Percentiles rank a stretch among this genome's conserved stretches.
Evolutionary conservation across 441 rosid species (phyloP).

Genomic region (Arabidopsis hybrid): DNA sequence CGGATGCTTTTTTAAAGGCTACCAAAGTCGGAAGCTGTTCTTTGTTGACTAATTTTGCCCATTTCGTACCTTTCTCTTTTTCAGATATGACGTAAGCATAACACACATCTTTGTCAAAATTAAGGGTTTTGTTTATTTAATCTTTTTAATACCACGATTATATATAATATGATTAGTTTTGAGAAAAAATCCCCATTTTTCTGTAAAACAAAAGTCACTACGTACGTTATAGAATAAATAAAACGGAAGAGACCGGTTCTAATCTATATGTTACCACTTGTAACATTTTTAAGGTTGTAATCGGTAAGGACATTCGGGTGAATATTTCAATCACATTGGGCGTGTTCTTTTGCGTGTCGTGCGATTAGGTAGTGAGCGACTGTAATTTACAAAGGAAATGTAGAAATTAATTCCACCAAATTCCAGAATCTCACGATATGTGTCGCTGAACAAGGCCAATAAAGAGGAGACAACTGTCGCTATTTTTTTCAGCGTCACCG

Average conservation of each 20-base stretch:
- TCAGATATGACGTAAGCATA: constrained; percentile 25
- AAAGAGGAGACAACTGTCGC: no score
- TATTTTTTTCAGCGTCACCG: no score
- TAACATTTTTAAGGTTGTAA: not conserved
- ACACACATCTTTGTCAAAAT: constrained; percentile 7
- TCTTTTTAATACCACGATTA: not conserved
- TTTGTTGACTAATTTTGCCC: constrained; percentile 39
- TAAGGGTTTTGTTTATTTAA: not conserved
- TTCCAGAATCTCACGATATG: no score
- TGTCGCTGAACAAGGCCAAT: no score
- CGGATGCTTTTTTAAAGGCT: constrained; percentile 21
- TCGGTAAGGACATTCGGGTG: not conserved
- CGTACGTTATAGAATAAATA: not conserved
- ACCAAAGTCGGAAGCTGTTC: constrained; percentile 26
- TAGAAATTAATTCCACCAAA: no score
- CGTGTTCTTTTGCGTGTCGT: no score
- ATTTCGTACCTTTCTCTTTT: not conserved
- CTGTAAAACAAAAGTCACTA: not conserved
- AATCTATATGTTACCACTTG: not conserved
- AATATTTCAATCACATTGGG: no score
- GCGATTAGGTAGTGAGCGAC: no score
- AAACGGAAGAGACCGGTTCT: not conserved
- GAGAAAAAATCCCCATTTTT: not conserved
- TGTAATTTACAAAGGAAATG: no score
- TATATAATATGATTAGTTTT: not conserved